These are phyloP conservation scores for Aspergillus brunneoviolaceus DNA, from an alignment of 2,329 filamentous ascomycete genomes.

Conservation along the genomic window DNA sequence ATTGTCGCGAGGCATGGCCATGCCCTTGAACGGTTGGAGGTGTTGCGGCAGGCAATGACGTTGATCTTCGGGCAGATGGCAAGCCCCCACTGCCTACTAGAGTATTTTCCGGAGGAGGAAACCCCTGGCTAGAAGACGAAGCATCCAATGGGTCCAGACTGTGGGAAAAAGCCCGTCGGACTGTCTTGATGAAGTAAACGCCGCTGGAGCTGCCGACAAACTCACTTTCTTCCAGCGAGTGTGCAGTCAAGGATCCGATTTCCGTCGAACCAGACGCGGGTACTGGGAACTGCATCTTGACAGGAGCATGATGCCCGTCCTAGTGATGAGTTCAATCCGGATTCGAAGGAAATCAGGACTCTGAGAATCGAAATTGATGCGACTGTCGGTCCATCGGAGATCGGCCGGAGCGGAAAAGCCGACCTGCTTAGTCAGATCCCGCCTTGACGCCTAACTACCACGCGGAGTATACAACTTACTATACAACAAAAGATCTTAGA, in stretches of 20 bases:
- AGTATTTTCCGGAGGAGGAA: conserved; percentile 32
- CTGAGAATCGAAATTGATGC: neutral
- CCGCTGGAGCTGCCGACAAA: conserved; percentile 56
- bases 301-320: conserved; percentile 16
- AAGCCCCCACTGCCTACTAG: conserved; percentile 30
- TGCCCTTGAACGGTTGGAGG: conserved; percentile 7
- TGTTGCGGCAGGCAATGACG: conserved; percentile 8
- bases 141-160: conserved; percentile 26
- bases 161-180: conserved; percentile 51
- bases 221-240: conserved; percentile 48
- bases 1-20: conserved; percentile 19
- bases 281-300: conserved; percentile 27
- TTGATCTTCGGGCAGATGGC: conserved; percentile 19
- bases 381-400: neutral
- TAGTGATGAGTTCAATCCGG: neutral
- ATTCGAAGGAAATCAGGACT: neutral
- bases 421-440: no score
- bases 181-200: conserved; percentile 56
- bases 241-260: conserved; percentile 45
- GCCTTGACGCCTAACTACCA: no score
- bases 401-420: neutral
- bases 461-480: no score
- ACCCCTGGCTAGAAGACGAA: conserved; percentile 19
- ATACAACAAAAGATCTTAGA: no score
- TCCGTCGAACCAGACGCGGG: conserved; percentile 18